Evolutionary conservation across 108 stramenopile species (phyloP), one percentile per base, ranked within the genome.

Genomic region (Ochromonas danica): DNA sequence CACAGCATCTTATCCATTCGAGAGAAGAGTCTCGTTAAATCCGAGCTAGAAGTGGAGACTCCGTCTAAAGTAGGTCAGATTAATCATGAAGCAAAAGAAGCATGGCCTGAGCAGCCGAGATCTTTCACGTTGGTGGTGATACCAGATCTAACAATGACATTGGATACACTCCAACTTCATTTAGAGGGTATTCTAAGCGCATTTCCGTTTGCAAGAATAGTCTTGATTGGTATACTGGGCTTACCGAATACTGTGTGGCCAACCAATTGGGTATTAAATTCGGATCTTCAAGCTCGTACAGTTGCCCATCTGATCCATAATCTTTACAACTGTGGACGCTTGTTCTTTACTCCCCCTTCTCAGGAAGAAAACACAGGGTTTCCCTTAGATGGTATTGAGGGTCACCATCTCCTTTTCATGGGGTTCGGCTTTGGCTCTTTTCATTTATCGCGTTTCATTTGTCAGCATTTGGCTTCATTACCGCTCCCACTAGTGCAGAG

Each of bases 241-340:
- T 38, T 83, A 35, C 82, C 82, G 17, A 60, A 83, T 42, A 83
- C 82, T 14, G 28, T 38, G 30, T 83, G 82, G 82, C 82, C 67
- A 28, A 70, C 1, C n/a, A 43, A 40, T 0, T 42, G 78, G 17
- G 36, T 67, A 1, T 38, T 83, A 22, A 83, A 83, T 78, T 78
- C 78, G 35, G 70, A 62, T 25, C 10, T 62, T 0, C 79, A 79
- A 1, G 40, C 78, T 0, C 43, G 60, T 0, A 67, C 57, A 67
- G 35, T 83, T 27, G 40, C 67, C 3, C 2, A 42, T 31, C 45
- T 83, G 28, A n/a, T 79, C 1, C 1, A 79, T 28, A 71, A 79
- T 38, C n/a, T 83, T 36, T 35, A 78, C 25, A 41, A 35, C 1
- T 40, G 27, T 14, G 31, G 45, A 1, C 30, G 40, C 40, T 74